Percentiles rank a stretch among this genome's conserved stretches.
phyloP scores from a whole-genome alignment of 2,329 filamentous ascomycete species.

The Neurospora crassa region DNA sequence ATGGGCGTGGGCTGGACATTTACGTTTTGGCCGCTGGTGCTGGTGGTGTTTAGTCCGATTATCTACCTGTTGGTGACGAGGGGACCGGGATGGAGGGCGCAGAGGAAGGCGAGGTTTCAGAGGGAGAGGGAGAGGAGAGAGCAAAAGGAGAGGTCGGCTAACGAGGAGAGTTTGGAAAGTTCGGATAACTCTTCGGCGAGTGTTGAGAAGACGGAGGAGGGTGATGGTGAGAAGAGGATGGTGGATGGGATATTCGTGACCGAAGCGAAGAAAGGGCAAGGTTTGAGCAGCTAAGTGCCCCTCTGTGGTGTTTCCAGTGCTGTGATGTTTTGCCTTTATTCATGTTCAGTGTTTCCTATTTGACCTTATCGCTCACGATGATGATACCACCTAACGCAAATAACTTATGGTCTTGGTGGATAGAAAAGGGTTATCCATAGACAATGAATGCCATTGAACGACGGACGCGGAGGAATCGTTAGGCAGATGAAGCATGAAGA shows the following conservation, averaged over 20 bases:
- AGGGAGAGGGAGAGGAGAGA: constrained; percentile 23
- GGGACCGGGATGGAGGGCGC: constrained; percentile 40
- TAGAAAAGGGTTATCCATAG: neutral
- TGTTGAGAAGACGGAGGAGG: constrained; percentile 15
- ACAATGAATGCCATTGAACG: neutral
- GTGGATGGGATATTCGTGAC: neutral
- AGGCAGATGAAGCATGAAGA: neutral
- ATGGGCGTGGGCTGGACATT: constrained; percentile 56
- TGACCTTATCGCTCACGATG: neutral
- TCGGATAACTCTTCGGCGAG: constrained; percentile 1
- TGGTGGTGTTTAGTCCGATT: constrained; percentile 36
- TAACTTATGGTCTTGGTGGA: neutral
- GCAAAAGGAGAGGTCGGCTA: constrained; percentile 9
- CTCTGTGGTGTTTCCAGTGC: neutral
- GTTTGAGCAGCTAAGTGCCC: neutral
- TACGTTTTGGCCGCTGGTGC: constrained; percentile 45
- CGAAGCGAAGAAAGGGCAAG: neutral
- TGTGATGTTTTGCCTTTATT: neutral
- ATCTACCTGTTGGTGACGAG: constrained; percentile 39
- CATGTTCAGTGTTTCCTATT: neutral
- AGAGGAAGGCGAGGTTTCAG: constrained; percentile 23
- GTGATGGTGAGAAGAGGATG: neutral
- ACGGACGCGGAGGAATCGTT: neutral
- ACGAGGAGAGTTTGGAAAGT: neutral
- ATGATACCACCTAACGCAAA: neutral